Percentiles rank a stretch among this genome's conserved stretches.
phyloP scores from a whole-genome alignment of 1,284 basidiomycete genomes.

The Trametes polyzona region DNA sequence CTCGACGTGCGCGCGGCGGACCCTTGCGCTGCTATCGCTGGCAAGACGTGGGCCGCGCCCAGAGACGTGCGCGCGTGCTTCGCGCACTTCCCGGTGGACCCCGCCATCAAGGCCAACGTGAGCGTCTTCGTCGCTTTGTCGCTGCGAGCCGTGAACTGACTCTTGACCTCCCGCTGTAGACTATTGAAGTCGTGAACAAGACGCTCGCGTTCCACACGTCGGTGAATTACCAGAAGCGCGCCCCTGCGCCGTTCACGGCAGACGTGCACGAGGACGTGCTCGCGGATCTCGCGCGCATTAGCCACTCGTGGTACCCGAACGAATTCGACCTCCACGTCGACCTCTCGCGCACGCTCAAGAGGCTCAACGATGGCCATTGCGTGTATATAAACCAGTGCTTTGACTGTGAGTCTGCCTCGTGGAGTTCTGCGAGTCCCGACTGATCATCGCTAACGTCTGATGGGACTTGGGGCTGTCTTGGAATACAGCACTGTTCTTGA shows the following conservation, averaged over 20 bases:
- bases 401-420: constrained; percentile 49
- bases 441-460: no score
- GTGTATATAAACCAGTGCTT: constrained; percentile 59
- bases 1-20: constrained; percentile 35
- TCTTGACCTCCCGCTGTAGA: constrained; percentile 29
- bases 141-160: constrained; percentile 7
- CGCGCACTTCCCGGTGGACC: constrained; percentile 48
- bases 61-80: constrained; percentile 54
- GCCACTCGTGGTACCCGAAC: constrained; percentile 45
- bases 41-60: constrained; percentile 57
- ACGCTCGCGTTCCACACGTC: constrained; percentile 65
- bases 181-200: constrained; percentile 60
- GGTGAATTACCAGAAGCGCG: constrained; percentile 57
- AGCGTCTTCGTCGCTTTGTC: constrained; percentile 14
- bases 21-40: constrained; percentile 54
- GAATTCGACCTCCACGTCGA: constrained; percentile 61
- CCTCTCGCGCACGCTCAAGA: constrained; percentile 55
- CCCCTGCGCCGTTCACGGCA: constrained; percentile 54
- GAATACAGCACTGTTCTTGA: constrained; percentile 47
- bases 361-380: constrained; percentile 62
- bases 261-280: constrained; percentile 61
- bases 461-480: no score
- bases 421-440: no score
- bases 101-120: constrained; percentile 51
- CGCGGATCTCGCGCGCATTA: constrained; percentile 53